Evolutionary conservation across 2,329 filamentous ascomycete species (phyloP), one percentile per base, ranked within the genome.

Genomic region (Cryphonectria carpinicola): DNA sequence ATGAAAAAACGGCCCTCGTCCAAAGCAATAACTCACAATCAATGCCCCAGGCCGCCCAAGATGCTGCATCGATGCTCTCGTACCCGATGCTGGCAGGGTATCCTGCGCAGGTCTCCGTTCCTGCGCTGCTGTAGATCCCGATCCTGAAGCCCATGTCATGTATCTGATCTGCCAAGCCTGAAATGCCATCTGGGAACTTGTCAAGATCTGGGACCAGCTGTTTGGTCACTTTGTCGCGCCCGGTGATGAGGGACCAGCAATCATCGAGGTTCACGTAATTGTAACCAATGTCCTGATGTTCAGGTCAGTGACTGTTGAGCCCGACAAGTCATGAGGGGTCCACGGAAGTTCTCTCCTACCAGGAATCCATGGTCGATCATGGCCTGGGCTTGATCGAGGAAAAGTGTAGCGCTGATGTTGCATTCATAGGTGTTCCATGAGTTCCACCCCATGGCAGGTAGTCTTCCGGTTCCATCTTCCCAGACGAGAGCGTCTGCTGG

Each of bases 41-140:
- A 60, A 70, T 49, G 41, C 68, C 68, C 68, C 68, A 70, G 11
- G 63, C 62, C 17, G 68, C 68, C 61, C 54, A 70, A 1, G 61
- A 39, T n/a, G 52, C 64, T 10, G 68, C 68, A 32, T 70, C 68
- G 54, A 61, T 65, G 54, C 52, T 60, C 54, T 70, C 68, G 41
- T 70, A 66, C 8, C 68, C 68, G 54, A 66, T 61, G 32, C 68
- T 70, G 25, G 62, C 68, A 61, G 68, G 68, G 54, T 70, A 70
- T 19, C 62, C 62, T 43, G 68, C 68, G 32, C 68, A 70, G 2
- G 62, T 66, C n/a, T 66, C 41, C 1, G 64, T 66, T 2, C 68
- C 68, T 17, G 68, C 68, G 22, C 64, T 66, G 52, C 68, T 70
- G 41, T 70, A 70, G 14, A 70, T 66, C 0, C 68, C 68, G 5